Base-by-base conservation (phyloP, 345 rosid genomes). In the Toxicodendron radicans region DNA sequence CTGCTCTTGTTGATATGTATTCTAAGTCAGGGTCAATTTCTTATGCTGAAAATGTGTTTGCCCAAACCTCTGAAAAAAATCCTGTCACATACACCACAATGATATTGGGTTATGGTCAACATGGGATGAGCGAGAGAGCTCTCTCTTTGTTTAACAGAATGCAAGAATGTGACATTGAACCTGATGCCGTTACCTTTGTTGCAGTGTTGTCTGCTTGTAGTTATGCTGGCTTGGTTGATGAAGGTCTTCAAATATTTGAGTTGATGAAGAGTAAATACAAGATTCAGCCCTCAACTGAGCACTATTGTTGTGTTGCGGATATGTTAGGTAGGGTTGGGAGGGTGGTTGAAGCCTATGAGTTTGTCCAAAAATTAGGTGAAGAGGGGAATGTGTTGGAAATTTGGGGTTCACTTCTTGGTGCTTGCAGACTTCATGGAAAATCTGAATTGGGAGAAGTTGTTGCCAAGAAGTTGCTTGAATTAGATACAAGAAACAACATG, bases 261-360 rank as follows among this genome's bases (percentile, higher is more conserved):
- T 83, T 90, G 60, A 90, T 92, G 95, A 76, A 80, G 84, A 80
- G 79, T 7, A 81, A 86, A 69, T 82, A 85, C 71, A 83, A 88
- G 66, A 80, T 88, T 71, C 84, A 75, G 72, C 97, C 97, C 33
- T 81, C 90, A 51, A 80, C 68, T 58, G 95, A 87, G 85, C 95
- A 94, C 68, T 87, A 84, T 61, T 90, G 98, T 73, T 94, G 98
- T 72, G 78, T 94, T 64, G 85, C 86, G 59, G 97, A 94, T 76
- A 92, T 94, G 97, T 80, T 92, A 63, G 97, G 97, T 58, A 90
- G 95, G 83, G 90, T 78, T 56, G 98, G 98, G 24, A 88, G 86
- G 70, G 91, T 92, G 64, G 66, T 68, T 48, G 95, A 94, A 82
- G 98, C 98, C n/a, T 88, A 80, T 30, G 87, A 92, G 74, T 94